Evolutionary conservation across 768 basidiomycete genomes (phyloP).

Genomic region (Leccinum ochraceum): DNA sequence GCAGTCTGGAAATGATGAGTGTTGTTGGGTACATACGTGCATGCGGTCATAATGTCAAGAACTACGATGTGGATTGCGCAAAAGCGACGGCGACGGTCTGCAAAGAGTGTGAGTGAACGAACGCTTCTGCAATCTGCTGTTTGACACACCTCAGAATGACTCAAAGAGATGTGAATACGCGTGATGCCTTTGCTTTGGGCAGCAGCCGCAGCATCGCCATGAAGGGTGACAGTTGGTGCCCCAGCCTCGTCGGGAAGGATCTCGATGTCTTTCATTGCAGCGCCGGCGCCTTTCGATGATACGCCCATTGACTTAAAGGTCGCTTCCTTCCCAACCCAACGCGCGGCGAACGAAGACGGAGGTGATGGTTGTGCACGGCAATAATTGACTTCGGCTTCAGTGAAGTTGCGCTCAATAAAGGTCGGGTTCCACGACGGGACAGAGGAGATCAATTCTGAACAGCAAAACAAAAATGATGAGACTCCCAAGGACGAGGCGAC

Average conservation of each 20-base stretch:
- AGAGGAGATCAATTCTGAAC: slow-evolving; percentile 82
- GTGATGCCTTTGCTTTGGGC: slow-evolving; percentile 74
- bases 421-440: slow-evolving; percentile 88
- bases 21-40: slow-evolving; percentile 4
- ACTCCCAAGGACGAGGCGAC: neutral
- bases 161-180: slow-evolving; percentile 80
- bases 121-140: neutral
- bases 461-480: slow-evolving; percentile 5
- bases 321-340: slow-evolving; percentile 98
- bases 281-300: slow-evolving; percentile 87
- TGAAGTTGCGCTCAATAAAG: slow-evolving; percentile 93
- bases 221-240: slow-evolving; percentile 72
- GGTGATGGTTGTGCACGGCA: slow-evolving; percentile 86
- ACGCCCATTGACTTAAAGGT: slow-evolving; percentile 95
- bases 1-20: neutral
- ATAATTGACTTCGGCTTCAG: slow-evolving; percentile 82
- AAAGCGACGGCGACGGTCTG: slow-evolving; percentile 87
- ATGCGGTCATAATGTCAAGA: neutral
- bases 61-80: slow-evolving; percentile 62
- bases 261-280: slow-evolving; percentile 97
- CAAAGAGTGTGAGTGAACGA: slow-evolving; percentile 18
- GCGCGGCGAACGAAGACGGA: slow-evolving; percentile 89
- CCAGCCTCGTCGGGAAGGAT: slow-evolving; percentile 82
- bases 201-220: slow-evolving; percentile 76
- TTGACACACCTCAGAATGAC: slow-evolving; percentile 83